These are phyloP conservation scores for Rhododendron vialii DNA, from an alignment of 148 eudicot genomes.

Conservation along the genomic window DNA sequence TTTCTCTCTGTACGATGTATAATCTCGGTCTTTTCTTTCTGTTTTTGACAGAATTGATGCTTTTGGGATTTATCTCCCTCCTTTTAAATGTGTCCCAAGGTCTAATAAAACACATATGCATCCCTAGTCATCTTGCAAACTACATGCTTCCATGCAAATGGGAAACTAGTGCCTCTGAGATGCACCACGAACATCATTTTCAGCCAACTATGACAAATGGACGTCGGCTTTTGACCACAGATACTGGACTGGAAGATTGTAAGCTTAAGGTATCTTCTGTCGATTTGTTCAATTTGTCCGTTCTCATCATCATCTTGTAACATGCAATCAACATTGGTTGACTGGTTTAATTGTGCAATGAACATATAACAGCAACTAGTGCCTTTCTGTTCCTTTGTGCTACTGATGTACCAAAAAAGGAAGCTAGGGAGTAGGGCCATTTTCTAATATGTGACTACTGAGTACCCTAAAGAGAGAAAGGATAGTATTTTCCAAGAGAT, in stretches of 20 bases:
- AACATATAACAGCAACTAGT: neutral
- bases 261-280: conserved; percentile 28
- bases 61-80: conserved; percentile 90
- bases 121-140: conserved; percentile 52
- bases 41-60: conserved; percentile 70
- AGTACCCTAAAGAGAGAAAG: neutral
- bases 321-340: neutral
- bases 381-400: neutral
- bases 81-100: conserved; percentile 74
- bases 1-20: neutral
- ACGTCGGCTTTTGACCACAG: conserved; percentile 54
- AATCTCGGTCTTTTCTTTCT: neutral
- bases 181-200: conserved; percentile 1
- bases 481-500: neutral
- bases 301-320: neutral
- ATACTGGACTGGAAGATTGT: conserved; percentile 22
- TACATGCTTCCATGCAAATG: conserved; percentile 76
- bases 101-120: conserved; percentile 52
- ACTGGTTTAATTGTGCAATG: neutral
- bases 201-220: conserved; percentile 22
- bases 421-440: neutral
- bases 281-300: neutral
- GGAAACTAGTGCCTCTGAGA: conserved; percentile 15
- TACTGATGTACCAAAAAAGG: neutral
- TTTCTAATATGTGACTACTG: neutral